Conservation (phyloP, 2,329 filamentous ascomycete species). For the Trichoderma breve region DNA sequence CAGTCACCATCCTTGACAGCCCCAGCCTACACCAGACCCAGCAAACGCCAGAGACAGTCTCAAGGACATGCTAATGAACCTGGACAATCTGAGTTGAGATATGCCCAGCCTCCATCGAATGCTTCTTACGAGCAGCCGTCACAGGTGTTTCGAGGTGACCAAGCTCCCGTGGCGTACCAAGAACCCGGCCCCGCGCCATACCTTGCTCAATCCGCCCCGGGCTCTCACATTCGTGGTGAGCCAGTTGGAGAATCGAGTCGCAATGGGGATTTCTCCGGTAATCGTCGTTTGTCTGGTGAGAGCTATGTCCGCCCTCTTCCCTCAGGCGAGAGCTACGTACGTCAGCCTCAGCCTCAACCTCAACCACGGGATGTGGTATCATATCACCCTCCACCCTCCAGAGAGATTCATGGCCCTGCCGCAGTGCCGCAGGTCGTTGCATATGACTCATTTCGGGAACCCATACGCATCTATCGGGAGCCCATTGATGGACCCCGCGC, state of each 20-base stretch:
- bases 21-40: conserved; percentile 52
- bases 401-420: conserved; percentile 39
- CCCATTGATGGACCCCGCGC: conserved; percentile 43
- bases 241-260: conserved; percentile 27
- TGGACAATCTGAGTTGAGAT: conserved; percentile 40
- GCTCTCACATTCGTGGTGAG: conserved; percentile 29
- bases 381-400: conserved; percentile 37
- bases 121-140: conserved; percentile 35
- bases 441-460: conserved; percentile 42
- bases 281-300: conserved; percentile 31
- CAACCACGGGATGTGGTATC: background rate
- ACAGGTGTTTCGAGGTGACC: conserved; percentile 31
- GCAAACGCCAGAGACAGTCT: conserved; percentile 55
- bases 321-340: conserved; percentile 27
- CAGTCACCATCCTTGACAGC: conserved; percentile 59
- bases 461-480: conserved; percentile 45
- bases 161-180: conserved; percentile 37
- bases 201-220: conserved; percentile 28
- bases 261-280: conserved; percentile 35
- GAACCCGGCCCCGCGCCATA: conserved; percentile 26
- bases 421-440: conserved; percentile 43
- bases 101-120: conserved; percentile 40
- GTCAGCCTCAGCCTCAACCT: conserved; percentile 16
- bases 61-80: conserved; percentile 38
- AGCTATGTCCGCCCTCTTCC: conserved; percentile 29